Conservation (phyloP, 192 early-diverging fungal species). For the Coemansia guatemalensis region DNA sequence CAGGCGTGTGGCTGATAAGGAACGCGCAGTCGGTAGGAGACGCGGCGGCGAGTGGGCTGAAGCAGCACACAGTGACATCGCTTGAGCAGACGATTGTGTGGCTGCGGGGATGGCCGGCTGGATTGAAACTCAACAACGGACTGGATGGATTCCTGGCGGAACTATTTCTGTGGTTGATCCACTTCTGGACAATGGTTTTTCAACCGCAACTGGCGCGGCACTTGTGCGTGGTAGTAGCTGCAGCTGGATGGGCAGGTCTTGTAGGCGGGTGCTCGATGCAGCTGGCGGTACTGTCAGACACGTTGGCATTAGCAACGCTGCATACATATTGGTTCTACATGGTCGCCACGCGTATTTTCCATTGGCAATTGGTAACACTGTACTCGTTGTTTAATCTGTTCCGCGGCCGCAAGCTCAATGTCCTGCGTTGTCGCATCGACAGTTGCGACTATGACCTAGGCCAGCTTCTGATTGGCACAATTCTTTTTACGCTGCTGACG, state of each 20-base stretch:
- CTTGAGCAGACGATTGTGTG: conserved; percentile 77
- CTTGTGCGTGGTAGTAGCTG: conserved; percentile 62
- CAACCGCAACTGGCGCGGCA: conserved; percentile 38
- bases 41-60: conserved; percentile 53
- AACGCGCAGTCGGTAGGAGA: conserved; percentile 60
- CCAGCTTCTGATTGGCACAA: conserved; percentile 92
- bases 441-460: conserved; percentile 92
- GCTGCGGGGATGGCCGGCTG: conserved; percentile 91
- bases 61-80: conserved; percentile 67
- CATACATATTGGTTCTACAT: conserved; percentile 97
- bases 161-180: conserved; percentile 85
- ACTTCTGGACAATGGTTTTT: conserved; percentile 77
- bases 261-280: conserved; percentile 83
- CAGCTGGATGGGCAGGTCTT: conserved; percentile 73
- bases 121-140: conserved; percentile 94
- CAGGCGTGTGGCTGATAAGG: conserved; percentile 70
- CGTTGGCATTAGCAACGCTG: conserved; percentile 79
- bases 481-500: conserved; percentile 87
- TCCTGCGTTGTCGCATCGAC: conserved; percentile 88
- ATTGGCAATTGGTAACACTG: conserved; percentile 86
- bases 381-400: conserved; percentile 92
- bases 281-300: conserved; percentile 79
- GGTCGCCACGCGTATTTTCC: conserved; percentile 88
- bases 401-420: conserved; percentile 74
- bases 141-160: conserved; percentile 87